A percentile compares a stretch with the other conserved stretches of the same genome.
Conservation (phyloP, 129 eudicot genomes). For the Flaveria brownii region DNA sequence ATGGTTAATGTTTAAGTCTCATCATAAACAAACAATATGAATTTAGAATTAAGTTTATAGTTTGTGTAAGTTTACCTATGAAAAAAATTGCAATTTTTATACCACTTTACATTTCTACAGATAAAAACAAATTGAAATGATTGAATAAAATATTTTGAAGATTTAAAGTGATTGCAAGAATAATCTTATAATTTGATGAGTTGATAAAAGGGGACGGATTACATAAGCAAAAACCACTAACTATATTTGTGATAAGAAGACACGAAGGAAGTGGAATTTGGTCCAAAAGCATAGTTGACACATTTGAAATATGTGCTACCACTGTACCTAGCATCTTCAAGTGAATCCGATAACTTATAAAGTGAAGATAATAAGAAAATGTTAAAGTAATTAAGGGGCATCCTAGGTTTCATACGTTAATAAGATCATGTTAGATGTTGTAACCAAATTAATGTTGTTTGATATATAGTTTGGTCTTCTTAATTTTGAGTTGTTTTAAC, state of each 20-base stretch:
- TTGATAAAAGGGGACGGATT: conserved; percentile 33
- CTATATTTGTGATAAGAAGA: conserved; percentile 28
- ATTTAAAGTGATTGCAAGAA: conserved; percentile 2
- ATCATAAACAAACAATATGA: too few species aligned
- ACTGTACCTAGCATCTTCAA: conserved; percentile 11
- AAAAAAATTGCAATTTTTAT: neutral
- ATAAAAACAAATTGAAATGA: neutral
- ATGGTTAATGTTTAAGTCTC: too few species aligned
- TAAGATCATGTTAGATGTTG: neutral
- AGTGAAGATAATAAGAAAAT: neutral
- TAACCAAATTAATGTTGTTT: too few species aligned
- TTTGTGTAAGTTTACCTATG: too few species aligned
- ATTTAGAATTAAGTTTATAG: too few species aligned
- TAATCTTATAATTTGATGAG: conserved; percentile 12
- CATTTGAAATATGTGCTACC: conserved; percentile 4
- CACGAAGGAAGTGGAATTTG: conserved; percentile 28
- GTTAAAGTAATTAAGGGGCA: neutral
- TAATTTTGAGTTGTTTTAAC: too few species aligned
- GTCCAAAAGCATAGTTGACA: conserved; percentile 27
- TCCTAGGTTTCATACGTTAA: neutral
- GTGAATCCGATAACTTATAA: neutral
- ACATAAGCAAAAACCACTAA: conserved; percentile 34
- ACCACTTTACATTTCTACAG: neutral
- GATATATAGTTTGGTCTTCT: too few species aligned
- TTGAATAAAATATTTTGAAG: neutral